Evolutionary conservation across 2,329 filamentous ascomycete species (phyloP), one percentile per base, ranked within the genome.

Genomic region (Colletotrichum echinochloae): DNA sequence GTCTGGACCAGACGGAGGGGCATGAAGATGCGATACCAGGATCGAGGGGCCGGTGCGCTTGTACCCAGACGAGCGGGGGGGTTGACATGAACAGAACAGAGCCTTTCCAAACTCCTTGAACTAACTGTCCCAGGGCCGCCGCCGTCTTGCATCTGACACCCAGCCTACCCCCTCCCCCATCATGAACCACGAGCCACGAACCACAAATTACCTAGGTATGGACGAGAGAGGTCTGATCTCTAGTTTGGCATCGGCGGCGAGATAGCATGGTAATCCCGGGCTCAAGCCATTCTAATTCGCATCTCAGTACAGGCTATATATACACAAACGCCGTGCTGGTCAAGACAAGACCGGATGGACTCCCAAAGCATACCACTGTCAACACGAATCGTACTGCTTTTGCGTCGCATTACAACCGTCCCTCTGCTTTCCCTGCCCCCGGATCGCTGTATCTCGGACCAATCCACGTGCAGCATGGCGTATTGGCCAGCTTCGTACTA

Each of bases 391-490:
- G 35, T 18, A 57, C 44, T 35, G 26, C 35, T 28, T 46, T 46
- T 30, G 55, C 56, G 41, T 49, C 52, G 66, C 28, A 39, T 65
- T 60, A 61, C 66, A 33, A 54, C 55, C 55, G 39, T 33, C 46
- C 54, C 39, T 64, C 33, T 49, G 39, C 66, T 49, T 51, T 30
- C 60, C 52, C 35, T 55, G 57, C 26, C 18, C 48, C 41, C 41
- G 30, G 35, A 48, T 28, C 41, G 35, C 49, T 60, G 16, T 33
- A 54, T 26, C 46, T 60, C 49, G 44, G 60, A 28, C 64, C 67
- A 67, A 70, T 70, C 67, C 35, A 67, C 56, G 64, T 41, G 56
- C 64, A 59, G 33, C 57, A 70, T 70, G 67, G 51, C 57, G 41
- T 39, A 7, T 46, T 55, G 28, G 16, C 49, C 55, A 41, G 59